phyloP scores from a whole-genome alignment of 371 early-diverging fungal genomes.

The Mucor lusitanicus region DNA sequence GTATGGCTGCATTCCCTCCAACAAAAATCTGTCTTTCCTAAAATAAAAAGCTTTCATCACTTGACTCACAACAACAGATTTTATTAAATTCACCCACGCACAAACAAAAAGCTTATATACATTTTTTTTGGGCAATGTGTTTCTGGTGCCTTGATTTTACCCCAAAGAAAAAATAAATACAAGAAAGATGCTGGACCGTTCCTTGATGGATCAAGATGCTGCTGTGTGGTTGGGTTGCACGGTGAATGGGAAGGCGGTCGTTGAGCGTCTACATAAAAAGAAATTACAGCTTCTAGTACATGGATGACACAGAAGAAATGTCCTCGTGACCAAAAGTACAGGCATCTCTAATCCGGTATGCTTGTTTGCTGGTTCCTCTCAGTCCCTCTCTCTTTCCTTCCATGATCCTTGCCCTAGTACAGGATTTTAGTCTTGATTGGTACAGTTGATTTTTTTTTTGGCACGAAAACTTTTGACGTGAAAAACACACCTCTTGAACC shows the following conservation, averaged over 20 bases:
- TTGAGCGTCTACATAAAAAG: neutral
- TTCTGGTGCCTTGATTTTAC: neutral
- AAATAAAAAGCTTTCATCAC: constrained; percentile 5
- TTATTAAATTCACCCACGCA: constrained; percentile 9
- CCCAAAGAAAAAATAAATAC: neutral
- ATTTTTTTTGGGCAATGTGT: neutral
- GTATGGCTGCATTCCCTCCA: neutral
- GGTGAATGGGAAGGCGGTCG: neutral
- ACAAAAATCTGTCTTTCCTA: constrained; percentile 7
- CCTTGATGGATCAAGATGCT: neutral
- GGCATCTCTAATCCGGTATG: neutral
- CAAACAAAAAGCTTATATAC: constrained; percentile 7
- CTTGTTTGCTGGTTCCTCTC: neutral
- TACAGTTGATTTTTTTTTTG: too few species aligned
- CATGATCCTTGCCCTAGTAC: neutral
- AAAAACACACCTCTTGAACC: too few species aligned
- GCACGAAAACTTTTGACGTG: too few species aligned
- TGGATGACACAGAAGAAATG: neutral
- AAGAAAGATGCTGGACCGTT: neutral
- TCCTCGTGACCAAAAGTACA: neutral
- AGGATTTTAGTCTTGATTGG: too few species aligned
- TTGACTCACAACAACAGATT: constrained; percentile 5
- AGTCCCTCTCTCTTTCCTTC: neutral
- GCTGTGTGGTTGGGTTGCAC: neutral
- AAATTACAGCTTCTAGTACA: neutral